A percentile compares a stretch with the other conserved stretches of the same genome.
phyloP scores from a whole-genome alignment of 495 filamentous ascomycete genomes.

The Trichoderma parareesei region DNA sequence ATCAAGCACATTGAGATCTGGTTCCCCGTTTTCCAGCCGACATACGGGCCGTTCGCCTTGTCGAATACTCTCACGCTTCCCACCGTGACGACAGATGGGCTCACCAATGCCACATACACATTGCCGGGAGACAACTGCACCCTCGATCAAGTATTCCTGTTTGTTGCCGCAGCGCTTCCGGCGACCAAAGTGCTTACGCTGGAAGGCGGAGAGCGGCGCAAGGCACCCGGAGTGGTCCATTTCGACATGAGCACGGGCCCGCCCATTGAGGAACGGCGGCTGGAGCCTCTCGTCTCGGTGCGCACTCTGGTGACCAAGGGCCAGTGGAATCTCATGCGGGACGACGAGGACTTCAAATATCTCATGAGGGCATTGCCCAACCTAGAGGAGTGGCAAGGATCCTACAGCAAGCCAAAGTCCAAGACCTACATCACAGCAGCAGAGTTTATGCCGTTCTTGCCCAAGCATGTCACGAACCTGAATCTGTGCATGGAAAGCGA shows the following conservation, averaged over 20 bases:
- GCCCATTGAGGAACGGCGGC: neutral
- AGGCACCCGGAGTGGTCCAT: slow-evolving; percentile 37
- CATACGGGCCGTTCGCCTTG: slow-evolving; percentile 33
- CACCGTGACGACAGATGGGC: slow-evolving; percentile 37
- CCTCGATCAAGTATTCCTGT: slow-evolving; percentile 57
- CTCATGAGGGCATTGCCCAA: slow-evolving; percentile 54
- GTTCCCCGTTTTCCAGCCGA: slow-evolving; percentile 62
- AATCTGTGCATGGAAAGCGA: slow-evolving; percentile 62
- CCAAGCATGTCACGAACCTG: slow-evolving; percentile 47
- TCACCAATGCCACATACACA: slow-evolving; percentile 44
- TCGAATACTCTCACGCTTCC: slow-evolving; percentile 34
- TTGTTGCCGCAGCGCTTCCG: slow-evolving; percentile 48
- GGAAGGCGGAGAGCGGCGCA: slow-evolving; percentile 67
- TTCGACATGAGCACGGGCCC: neutral
- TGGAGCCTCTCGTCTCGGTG: slow-evolving; percentile 39
- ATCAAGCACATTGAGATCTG: slow-evolving; percentile 67
- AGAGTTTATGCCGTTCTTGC: slow-evolving; percentile 43
- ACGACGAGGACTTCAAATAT: slow-evolving; percentile 52
- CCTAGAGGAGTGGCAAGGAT: slow-evolving; percentile 61
- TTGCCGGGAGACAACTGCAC: slow-evolving; percentile 55
- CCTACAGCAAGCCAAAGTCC: slow-evolving; percentile 59
- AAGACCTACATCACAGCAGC: slow-evolving; percentile 61
- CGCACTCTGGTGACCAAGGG: slow-evolving; percentile 62
- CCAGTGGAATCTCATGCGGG: slow-evolving; percentile 66
- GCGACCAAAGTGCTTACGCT: slow-evolving; percentile 59